Base-by-base conservation (phyloP, 768 basidiomycete genomes). In the Pleurotus pulmonarius region DNA sequence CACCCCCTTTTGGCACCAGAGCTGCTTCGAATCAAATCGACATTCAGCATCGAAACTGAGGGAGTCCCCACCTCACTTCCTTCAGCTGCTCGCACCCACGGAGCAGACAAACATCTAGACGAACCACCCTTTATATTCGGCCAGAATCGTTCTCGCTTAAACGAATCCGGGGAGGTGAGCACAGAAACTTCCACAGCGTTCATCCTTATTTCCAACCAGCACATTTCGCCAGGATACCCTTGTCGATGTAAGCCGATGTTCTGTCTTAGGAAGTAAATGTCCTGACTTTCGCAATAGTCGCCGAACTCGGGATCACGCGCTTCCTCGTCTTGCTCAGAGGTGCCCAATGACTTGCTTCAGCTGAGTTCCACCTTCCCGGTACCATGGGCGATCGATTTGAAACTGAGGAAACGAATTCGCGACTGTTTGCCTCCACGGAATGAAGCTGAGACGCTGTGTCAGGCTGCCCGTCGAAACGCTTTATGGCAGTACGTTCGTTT, bases 321-420 rank as follows among this genome's bases (percentile, higher is more conserved):
- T 55, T 63, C 64, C 40, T 59, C 62, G 0, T 59, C 64, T 26
- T 71, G 73, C 24, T 74, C 76, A 5, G 69, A 78, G 45, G 75
- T 80, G 20, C 69, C 75, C 16, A 70, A 74, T 22, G 76, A 80
- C 66, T 73, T 86, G 43, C 70, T 83, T 24, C 77, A 82, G 61
- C 76, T 90, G 51, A 85, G 85, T 63, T 75, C 82, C 49, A 81
- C 83, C 0, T 90, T 88, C 60, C 87, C 87, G 1, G 86, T 87
- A 49, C 85, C 85, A 0, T 86, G 85, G 83, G 73, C 79, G 12
- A 77, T 83, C 16, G 81, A 88, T 67, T 78, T 85, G 56, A 75
- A 74, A 58, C 83, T 86, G 63, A 79, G 86, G 41, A 78, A 83
- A 61, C 77, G 80, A 38, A 87, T 89, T 60, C 75, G 85, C 49